Base-by-base conservation (phyloP, 371 early-diverging fungal genomes). In the Mortierella sp. region DNA sequence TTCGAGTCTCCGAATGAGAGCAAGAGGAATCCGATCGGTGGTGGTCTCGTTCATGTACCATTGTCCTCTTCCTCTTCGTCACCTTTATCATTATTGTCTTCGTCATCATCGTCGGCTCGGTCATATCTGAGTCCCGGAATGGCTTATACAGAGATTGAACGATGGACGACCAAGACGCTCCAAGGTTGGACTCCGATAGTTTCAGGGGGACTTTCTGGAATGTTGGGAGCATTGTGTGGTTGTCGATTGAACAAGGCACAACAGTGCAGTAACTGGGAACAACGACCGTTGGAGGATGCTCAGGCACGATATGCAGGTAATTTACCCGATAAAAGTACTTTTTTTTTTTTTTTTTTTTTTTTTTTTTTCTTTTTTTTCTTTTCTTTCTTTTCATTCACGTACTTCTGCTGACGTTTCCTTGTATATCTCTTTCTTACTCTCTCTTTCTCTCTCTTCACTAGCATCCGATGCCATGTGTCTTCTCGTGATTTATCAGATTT, bases 221-320 rank as follows among this genome's bases (percentile, higher is more conserved):
- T 74, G 63, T 21, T 74, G 47, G 46, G 21, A 1, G 44, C 44
- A 25, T 26, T 66, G 1, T 68, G 75, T 48, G 66, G 70, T 15
- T 16, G 51, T 1, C 53, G 60, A 14, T 25, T 74, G 25, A 59
- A 74, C 62, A 74, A 74, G 66, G 26, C 75, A 2, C 66, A 66
- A 9, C 75, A 57, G 26, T 65, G 61, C 52, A 74, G 75, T 45
- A 53, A 74, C 29, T 74, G 75, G 75, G 75, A 74, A 55, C 75
- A 69, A 37, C 65, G 75, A 7, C 75, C 75, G 1, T 30, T 74
- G 19, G 57, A 48, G 0, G 46, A 16, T 2, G 62, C 60, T 6
- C 75, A 74, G 45, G 12, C 44, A 48, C 6, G 53, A 0, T 74
- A 74, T 53, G 75, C 75, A 29, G 74, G 74, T 73, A 64, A 51